phyloP scores from a whole-genome alignment of 805 yeast species.

The Wickerhamia fluorescens region DNA sequence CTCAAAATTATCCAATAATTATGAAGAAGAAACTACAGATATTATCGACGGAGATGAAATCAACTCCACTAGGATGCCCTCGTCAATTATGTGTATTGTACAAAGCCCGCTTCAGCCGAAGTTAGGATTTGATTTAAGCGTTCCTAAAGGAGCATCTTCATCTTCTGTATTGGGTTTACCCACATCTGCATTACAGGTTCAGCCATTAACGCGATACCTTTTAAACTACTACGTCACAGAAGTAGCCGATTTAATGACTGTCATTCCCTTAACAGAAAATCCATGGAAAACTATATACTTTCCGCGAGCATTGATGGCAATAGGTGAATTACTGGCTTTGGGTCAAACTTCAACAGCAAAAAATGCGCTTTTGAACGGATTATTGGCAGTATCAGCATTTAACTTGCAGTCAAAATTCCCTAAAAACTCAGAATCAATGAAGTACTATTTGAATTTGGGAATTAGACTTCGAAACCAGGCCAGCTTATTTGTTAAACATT shows the following conservation, averaged over 20 bases:
- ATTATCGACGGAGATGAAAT: slow-evolving; percentile 23
- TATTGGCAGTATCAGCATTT: slow-evolving; percentile 77
- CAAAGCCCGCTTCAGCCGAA: slow-evolving; percentile 32
- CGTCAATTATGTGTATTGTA: slow-evolving; percentile 45
- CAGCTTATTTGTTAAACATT: slow-evolving; percentile 53
- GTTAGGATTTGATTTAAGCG: slow-evolving; percentile 35
- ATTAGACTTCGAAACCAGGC: slow-evolving; percentile 72
- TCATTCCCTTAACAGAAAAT: slow-evolving; percentile 61
- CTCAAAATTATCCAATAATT: slow-evolving; percentile 11
- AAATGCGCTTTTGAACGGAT: slow-evolving; percentile 69
- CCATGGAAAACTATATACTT: slow-evolving; percentile 88
- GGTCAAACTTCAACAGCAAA: slow-evolving; percentile 73
- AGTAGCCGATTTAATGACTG: slow-evolving; percentile 77
- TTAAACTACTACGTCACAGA: slow-evolving; percentile 65
- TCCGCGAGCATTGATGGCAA: slow-evolving; percentile 74
- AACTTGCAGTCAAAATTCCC: slow-evolving; percentile 68
- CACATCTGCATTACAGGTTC: slow-evolving; percentile 53
- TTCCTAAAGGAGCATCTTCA: slow-evolving; percentile 15
- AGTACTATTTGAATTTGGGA: slow-evolving; percentile 65
- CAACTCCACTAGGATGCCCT: slow-evolving; percentile 42
- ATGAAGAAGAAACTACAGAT: slow-evolving; percentile 25
- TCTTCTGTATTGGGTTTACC: slow-evolving; percentile 36
- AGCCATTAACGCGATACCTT: slow-evolving; percentile 65
- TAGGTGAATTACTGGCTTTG: slow-evolving; percentile 70
- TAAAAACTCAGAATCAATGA: slow-evolving; percentile 59